A percentile compares a stretch with the other conserved stretches of the same genome.
phyloP scores from a whole-genome alignment of 1,139 yeast genomes.

The Dujonia santamariae region DNA sequence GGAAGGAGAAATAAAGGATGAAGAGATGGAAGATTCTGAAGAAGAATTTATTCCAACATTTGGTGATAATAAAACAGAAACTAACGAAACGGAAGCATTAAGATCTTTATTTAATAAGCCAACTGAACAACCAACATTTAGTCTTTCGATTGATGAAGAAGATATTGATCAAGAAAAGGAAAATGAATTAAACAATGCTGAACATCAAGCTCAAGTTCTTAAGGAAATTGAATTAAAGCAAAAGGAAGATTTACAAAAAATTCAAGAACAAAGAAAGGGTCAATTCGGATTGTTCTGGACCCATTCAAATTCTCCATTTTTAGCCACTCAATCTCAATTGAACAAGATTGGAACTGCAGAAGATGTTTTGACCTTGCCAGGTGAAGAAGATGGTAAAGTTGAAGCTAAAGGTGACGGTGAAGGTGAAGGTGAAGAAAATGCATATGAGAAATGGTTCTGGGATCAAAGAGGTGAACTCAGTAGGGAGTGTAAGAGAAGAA shows the following conservation, averaged over 20 bases:
- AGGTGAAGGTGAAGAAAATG: conserved; percentile 36
- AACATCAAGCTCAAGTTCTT: conserved; percentile 23
- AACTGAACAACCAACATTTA: conserved; percentile 24
- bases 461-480: conserved; percentile 78
- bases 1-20: conserved; percentile 11
- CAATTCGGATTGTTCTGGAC: conserved; percentile 70
- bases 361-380: conserved; percentile 32
- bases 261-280: conserved; percentile 10
- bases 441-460: conserved; percentile 81
- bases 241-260: conserved; percentile 17
- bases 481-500: conserved; percentile 69
- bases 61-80: conserved; percentile 26
- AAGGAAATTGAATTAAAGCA: conserved; percentile 32
- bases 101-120: conserved; percentile 60
- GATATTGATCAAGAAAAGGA: conserved; percentile 30
- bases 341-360: conserved; percentile 47
- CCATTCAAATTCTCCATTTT: conserved; percentile 81
- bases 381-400: conserved; percentile 23
- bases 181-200: conserved; percentile 13
- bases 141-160: conserved; percentile 31
- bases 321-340: conserved; percentile 79
- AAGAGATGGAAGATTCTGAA: conserved; percentile 8
- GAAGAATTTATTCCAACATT: conserved; percentile 55
- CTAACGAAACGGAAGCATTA: conserved; percentile 54
- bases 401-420: conserved; percentile 23